phyloP scores from a whole-genome alignment of 768 basidiomycete species.

The Leccinum boreale region DNA sequence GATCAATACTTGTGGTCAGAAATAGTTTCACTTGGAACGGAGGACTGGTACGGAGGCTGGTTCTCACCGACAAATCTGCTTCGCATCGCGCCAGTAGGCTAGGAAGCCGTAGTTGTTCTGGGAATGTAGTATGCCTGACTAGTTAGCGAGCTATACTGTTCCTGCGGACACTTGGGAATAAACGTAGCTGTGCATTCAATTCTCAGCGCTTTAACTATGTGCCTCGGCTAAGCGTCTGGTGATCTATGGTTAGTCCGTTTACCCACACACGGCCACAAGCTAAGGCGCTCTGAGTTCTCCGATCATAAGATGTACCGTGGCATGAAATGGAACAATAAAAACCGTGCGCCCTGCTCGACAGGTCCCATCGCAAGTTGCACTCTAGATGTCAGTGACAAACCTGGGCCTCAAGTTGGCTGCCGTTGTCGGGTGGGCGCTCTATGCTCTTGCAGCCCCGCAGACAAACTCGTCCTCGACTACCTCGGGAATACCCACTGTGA shows the following conservation, averaged over 20 bases:
- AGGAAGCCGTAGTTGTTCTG: neutral
- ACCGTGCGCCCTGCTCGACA: neutral
- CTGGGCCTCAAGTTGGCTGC: conserved; percentile 3
- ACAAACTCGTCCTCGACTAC: conserved; percentile 4
- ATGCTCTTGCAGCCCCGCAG: conserved; percentile 17
- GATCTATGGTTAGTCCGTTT: too few species aligned
- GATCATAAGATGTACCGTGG: neutral
- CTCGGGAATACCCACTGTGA: conserved; percentile 32
- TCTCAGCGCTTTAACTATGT: neutral
- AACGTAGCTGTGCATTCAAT: neutral
- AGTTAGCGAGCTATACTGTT: neutral
- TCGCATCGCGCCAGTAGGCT: too few species aligned
- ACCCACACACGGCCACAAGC: neutral
- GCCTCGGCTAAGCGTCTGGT: neutral
- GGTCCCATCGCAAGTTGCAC: neutral
- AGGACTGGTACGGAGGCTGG: too few species aligned
- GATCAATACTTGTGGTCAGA: neutral
- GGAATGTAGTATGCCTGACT: neutral
- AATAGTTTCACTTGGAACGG: too few species aligned
- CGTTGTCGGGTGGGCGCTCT: conserved; percentile 13
- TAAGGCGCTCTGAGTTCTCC: neutral
- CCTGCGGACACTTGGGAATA: too few species aligned
- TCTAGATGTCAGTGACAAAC: conserved; percentile 32
- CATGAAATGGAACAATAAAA: neutral
- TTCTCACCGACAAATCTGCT: too few species aligned